Evolutionary conservation across 106 monocot genomes (phyloP).

Genomic region (Phalaenopsis equestris): DNA sequence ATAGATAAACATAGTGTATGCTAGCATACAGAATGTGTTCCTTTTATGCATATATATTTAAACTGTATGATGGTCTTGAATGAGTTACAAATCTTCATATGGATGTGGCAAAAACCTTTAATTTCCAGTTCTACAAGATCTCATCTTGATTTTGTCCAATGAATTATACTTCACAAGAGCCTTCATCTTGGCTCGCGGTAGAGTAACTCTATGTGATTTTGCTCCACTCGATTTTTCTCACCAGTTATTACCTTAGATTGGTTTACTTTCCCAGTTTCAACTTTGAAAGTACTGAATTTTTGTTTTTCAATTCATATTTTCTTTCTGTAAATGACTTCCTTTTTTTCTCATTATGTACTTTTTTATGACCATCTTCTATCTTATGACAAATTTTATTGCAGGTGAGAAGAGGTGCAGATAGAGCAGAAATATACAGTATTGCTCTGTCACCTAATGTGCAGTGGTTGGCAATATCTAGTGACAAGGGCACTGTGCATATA

Average conservation of each 20-base stretch:
- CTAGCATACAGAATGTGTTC: too few species aligned
- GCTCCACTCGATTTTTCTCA: not conserved
- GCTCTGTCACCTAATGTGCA: constrained; percentile 75
- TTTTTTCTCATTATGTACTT: not conserved
- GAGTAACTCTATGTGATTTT: not conserved
- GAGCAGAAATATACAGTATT: constrained; percentile 91
- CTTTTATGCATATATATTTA: too few species aligned
- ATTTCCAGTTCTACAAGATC: too few species aligned
- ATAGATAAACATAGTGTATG: too few species aligned
- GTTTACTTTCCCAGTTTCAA: not conserved
- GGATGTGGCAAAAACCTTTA: too few species aligned
- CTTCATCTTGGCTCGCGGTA: not conserved
- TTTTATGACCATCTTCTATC: not conserved
- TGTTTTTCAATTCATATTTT: not conserved
- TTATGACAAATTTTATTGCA: constrained; percentile 13
- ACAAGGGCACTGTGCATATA: constrained; percentile 90
- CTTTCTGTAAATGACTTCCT: not conserved
- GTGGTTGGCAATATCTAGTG: constrained; percentile 90
- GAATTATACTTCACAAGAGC: not conserved
- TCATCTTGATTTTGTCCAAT: not conserved
- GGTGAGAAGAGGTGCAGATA: constrained; percentile 87
- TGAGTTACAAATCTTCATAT: too few species aligned
- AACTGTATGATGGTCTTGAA: too few species aligned
- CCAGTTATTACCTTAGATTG: not conserved
- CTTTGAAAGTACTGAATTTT: not conserved